phyloP scores from a whole-genome alignment of 2,329 filamentous ascomycete species.

The Cercospora sp. region DNA sequence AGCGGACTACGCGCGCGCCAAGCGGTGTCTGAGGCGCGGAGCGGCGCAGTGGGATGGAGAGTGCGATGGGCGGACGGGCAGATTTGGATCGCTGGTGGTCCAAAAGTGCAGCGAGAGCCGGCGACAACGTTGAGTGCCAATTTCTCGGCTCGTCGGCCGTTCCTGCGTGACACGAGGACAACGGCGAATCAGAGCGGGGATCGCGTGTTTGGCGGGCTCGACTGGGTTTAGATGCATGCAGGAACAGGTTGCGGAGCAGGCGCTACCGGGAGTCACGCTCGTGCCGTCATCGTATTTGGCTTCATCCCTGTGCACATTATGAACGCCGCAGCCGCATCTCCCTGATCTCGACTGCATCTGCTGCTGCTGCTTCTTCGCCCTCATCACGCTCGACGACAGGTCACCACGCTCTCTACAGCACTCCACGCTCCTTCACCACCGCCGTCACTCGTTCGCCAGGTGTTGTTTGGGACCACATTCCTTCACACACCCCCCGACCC shows the following conservation, averaged over 20 bases:
- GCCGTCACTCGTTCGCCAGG: not conserved
- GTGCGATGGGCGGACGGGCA: not conserved
- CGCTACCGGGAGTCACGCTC: slow-evolving; percentile 5
- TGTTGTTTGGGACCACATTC: slow-evolving; percentile 17
- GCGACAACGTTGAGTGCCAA: slow-evolving; percentile 1
- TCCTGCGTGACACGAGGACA: not conserved
- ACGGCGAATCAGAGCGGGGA: not conserved
- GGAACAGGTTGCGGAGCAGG: not conserved
- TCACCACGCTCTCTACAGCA: slow-evolving; percentile 9
- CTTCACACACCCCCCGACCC: slow-evolving; percentile 5
- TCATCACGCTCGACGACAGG: not conserved
- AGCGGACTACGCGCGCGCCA: not conserved
- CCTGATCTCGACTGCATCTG: not conserved
- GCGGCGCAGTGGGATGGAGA: not conserved
- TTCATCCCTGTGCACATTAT: not conserved
- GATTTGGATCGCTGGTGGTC: slow-evolving; percentile 8
- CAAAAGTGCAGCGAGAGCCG: not conserved
- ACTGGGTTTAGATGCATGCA: not conserved
- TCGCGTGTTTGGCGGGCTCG: not conserved
- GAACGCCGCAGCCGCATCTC: not conserved
- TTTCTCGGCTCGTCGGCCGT: not conserved
- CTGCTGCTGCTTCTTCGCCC: slow-evolving; percentile 2
- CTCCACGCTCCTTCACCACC: not conserved
- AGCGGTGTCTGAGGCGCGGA: not conserved
- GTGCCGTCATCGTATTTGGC: slow-evolving; percentile 1